Evolutionary conservation across 805 yeast genomes (phyloP), one percentile per base, ranked within the genome.

Genomic region (Yamadazyma laniorum): DNA sequence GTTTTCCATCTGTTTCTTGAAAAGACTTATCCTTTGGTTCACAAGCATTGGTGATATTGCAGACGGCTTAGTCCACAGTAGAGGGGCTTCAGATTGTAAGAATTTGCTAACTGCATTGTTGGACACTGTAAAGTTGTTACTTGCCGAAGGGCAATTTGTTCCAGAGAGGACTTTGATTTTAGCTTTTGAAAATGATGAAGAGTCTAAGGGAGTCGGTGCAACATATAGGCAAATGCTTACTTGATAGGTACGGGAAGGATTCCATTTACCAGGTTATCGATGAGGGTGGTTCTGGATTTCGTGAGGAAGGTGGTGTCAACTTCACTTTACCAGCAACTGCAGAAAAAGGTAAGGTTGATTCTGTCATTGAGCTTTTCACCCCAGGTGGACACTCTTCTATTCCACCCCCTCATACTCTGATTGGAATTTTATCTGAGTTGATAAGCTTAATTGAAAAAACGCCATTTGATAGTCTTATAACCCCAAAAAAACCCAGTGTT

Each of bases 301-400:
- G 25, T 3, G 47, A 39, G 4, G 36, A 47, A 3, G 59, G 58
- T 30, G 75, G 70, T 4, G 49, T 59, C 8, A 61, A 62, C 8
- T 52, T 69, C 44, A 65, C 74, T 2, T 43, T 66, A 17, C 75
- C 75, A 1, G 74, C 72, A 9, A 66, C 73, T 2, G 70, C 71
- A 6, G 79, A 73, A 44, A 73, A 73, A 52, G 79, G 79, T 1
- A 60, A 65, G 38, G 38, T 70, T 25, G 63, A 73, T 48, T 48
- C 71, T 2, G 44, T 54, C 13, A 56, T 73, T 26, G 65, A 60
- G 13, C 49, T 73, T 22, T 60, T 47, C 33, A 65, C 74, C 5
- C 72, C 71, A 6, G 79, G 78, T 21, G 78, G 78, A 0, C 79
- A 73, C 50, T 70, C 77, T 0, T 67, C 74, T 0, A 54, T 72